These are phyloP conservation scores for Umbellularia californica DNA, from an alignment of 164 flowering plant genomes.

Conservation along the genomic window DNA sequence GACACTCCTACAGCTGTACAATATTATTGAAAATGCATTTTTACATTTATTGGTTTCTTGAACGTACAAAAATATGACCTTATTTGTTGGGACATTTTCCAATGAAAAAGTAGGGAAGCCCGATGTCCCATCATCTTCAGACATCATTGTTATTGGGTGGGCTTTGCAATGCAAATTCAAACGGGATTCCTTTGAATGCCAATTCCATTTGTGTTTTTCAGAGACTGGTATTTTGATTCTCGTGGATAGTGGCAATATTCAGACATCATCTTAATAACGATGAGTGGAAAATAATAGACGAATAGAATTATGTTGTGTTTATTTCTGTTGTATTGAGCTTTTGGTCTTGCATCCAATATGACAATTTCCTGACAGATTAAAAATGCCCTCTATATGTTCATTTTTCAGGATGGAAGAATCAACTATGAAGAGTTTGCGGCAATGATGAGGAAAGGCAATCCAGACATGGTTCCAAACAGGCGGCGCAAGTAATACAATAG, in stretches of 20 bases:
- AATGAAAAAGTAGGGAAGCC: too few relatives aligned
- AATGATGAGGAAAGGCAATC: slow-evolving; percentile 94
- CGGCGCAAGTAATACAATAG: slow-evolving; percentile 40
- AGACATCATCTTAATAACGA: not conserved
- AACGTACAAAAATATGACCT: too few relatives aligned
- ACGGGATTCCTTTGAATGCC: not conserved
- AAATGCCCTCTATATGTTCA: not conserved
- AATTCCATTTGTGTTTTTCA: not conserved
- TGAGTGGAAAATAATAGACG: not conserved
- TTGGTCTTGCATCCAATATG: not conserved
- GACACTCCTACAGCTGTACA: too few relatives aligned
- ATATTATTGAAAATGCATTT: too few relatives aligned
- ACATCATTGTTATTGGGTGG: not conserved
- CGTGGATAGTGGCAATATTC: not conserved
- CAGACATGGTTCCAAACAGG: slow-evolving; percentile 50
- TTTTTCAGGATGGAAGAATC: slow-evolving; percentile 87
- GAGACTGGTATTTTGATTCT: not conserved
- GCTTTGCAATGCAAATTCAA: not conserved
- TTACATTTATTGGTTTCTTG: too few relatives aligned
- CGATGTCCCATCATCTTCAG: not conserved
- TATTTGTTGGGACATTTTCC: too few relatives aligned
- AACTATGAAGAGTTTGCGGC: slow-evolving; percentile 88
- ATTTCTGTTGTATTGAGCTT: too few relatives aligned
- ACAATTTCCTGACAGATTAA: not conserved
- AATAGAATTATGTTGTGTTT: too few relatives aligned